Evolutionary conservation across 2,329 filamentous ascomycete species (phyloP).

Genomic region (Nothophaeocryptopus gaeumannii): DNA sequence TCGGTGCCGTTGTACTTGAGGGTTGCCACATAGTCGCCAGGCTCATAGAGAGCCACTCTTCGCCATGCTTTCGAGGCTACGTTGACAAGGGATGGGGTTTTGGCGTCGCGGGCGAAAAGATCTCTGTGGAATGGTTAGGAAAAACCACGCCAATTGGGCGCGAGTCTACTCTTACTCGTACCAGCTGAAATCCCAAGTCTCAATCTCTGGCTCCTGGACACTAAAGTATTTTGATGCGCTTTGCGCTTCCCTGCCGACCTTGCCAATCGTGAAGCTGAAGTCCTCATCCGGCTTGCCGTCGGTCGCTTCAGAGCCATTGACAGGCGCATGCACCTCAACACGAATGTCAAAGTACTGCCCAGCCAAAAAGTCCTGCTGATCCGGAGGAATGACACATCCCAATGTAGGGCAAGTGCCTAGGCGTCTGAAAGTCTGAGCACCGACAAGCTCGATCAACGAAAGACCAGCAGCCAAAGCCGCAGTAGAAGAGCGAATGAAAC

Average conservation of each 20-base stretch:
- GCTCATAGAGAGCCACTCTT: conserved; percentile 70
- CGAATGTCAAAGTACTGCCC: conserved; percentile 83
- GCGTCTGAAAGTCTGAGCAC: conserved; percentile 55
- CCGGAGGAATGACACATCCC: conserved; percentile 56
- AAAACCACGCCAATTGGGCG: neutral
- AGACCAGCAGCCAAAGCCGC: conserved; percentile 10
- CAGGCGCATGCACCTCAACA: conserved; percentile 62
- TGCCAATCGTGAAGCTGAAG: conserved; percentile 72
- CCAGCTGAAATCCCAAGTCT: conserved; percentile 82
- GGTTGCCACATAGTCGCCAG: conserved; percentile 74
- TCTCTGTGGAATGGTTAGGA: conserved; percentile 43
- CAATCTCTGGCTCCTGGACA: conserved; percentile 67
- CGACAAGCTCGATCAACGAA: conserved; percentile 11
- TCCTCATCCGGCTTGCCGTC: conserved; percentile 64
- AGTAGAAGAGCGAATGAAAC: conserved; percentile 10
- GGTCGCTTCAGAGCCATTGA: conserved; percentile 76
- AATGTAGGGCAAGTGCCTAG: conserved; percentile 56
- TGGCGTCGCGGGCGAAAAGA: conserved; percentile 70
- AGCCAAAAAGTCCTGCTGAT: conserved; percentile 74
- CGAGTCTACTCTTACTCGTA: conserved; percentile 55
- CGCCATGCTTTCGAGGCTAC: conserved; percentile 78
- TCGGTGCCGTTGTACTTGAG: conserved; percentile 71
- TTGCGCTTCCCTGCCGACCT: conserved; percentile 56
- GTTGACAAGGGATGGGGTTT: conserved; percentile 69
- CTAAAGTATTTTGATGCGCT: conserved; percentile 65